phyloP scores from a whole-genome alignment of 1,139 yeast genomes.

The Yarrowia galli region DNA sequence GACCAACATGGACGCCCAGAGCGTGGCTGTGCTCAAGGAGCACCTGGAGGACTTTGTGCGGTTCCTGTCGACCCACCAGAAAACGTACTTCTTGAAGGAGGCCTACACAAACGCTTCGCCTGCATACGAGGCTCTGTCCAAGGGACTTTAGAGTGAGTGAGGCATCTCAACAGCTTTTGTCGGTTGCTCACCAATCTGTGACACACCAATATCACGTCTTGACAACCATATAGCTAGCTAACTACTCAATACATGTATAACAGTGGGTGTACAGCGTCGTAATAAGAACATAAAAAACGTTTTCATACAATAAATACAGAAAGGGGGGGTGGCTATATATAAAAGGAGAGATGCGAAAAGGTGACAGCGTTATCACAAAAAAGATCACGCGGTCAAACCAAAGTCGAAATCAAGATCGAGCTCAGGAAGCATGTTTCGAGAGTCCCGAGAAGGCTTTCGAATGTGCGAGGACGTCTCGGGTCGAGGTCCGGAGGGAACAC shows the following conservation, averaged over 20 bases:
- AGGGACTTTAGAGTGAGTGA: slow-evolving; percentile 45
- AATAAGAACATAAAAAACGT: too few relatives aligned
- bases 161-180: not conserved
- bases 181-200: too few relatives aligned
- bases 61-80: slow-evolving; percentile 58
- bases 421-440: not conserved
- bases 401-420: slow-evolving; percentile 23
- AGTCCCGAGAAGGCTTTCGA: not conserved
- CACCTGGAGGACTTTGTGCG: slow-evolving; percentile 62
- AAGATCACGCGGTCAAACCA: not conserved
- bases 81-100: slow-evolving; percentile 57
- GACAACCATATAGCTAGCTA: not conserved
- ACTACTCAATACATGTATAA: slow-evolving; percentile 25
- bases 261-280: slow-evolving; percentile 1
- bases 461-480: not conserved
- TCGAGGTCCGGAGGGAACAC: slow-evolving; percentile 34
- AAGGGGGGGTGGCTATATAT: not conserved
- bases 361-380: not conserved
- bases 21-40: slow-evolving; percentile 63
- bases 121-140: slow-evolving; percentile 61
- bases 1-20: slow-evolving; percentile 80
- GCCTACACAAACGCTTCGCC: slow-evolving; percentile 66
- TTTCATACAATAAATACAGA: slow-evolving; percentile 18
- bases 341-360: not conserved
- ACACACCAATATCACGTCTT: not conserved